Evolutionary conservation across 2,329 filamentous ascomycete species (phyloP), one percentile per base, ranked within the genome.

Genomic region (Monosporascus sp.): DNA sequence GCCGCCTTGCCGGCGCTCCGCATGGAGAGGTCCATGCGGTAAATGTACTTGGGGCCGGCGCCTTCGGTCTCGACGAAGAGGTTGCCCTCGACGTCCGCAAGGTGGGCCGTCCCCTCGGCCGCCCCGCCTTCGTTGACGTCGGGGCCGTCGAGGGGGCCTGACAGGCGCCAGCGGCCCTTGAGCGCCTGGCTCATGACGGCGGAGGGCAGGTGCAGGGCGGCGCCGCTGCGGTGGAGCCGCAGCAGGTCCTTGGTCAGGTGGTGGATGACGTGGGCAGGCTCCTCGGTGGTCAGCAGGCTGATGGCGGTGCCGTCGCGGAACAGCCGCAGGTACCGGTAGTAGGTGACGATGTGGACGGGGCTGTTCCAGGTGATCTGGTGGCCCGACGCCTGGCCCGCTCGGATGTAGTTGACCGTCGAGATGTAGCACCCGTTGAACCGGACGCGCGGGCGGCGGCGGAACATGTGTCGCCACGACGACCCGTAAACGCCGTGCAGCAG

Each of bases 361-460:
- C 82, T 86, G 63, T 76, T 75, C 90, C 92, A 96, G 1, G 88
- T 86, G 18, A 87, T 73, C 51, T 84, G 85, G 58, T 85, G 86
- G 20, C 82, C 79, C 3, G 84, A 85, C 11, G 85, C 79, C 54
- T 88, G 88, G 34, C 94, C 94, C 0, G 90, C 76, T 24, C 94
- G 88, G 48, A 90, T 84, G 72, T 99, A 99, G 73, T 97, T 97
- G 54, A 96, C 91, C 0, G 93, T 97, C 69, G 85, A 90, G 70
- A 99, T 97, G 74, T 99, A 99, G 71, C 90, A 88, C 25, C 94
- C 94, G 64, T 94, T 94, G 77, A 96, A 99, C 53, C 94, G 89
- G 55, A 97, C 80, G 44, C 94, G 86, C 2, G 94, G 93, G 15
- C 91, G 87, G 5, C 77, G 75, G 39, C 88, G 89, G 74, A 96